A percentile compares a stretch with the other conserved stretches of the same genome.
Evolutionary conservation across 345 rosid genomes (phyloP).

Genomic region (Fremontodendron californicum): DNA sequence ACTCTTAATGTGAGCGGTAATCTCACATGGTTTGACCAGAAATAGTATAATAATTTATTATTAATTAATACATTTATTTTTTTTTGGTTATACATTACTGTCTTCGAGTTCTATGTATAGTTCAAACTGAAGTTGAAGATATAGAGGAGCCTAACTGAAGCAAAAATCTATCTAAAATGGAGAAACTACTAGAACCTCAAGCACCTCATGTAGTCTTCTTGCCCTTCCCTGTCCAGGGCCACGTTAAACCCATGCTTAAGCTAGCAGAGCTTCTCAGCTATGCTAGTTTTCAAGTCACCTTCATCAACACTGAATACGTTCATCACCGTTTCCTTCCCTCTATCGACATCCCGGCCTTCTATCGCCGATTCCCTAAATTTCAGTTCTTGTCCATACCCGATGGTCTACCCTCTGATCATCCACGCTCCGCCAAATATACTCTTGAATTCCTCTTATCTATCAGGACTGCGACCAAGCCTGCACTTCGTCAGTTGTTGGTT

Average conservation of each 20-base stretch:
- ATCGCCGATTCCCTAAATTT: conserved; percentile 7
- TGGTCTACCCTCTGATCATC: conserved; percentile 20
- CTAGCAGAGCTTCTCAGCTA: conserved; percentile 24
- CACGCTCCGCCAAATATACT: not conserved
- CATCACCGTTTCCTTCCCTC: conserved; percentile 5
- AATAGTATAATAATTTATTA: too few species aligned
- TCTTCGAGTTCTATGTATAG: too few species aligned
- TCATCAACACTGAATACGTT: conserved; percentile 25
- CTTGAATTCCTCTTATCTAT: not conserved
- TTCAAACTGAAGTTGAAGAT: too few species aligned
- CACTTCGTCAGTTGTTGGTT: not conserved
- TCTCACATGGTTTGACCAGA: too few species aligned
- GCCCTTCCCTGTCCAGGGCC: conserved; percentile 24
- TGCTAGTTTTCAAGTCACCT: conserved; percentile 15
- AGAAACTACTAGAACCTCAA: not conserved
- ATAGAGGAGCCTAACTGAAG: too few species aligned
- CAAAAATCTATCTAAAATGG: too few species aligned
- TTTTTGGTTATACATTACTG: too few species aligned
- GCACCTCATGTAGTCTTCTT: conserved; percentile 9
- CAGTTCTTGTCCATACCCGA: conserved; percentile 19
- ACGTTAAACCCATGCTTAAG: conserved; percentile 22
- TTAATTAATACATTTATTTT: too few species aligned
- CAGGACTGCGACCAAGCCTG: not conserved
- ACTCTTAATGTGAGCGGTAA: too few species aligned
- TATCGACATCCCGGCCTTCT: not conserved